These are phyloP conservation scores for Kockiozyma suomiensis DNA, from an alignment of 805 yeast species.

Conservation along the genomic window DNA sequence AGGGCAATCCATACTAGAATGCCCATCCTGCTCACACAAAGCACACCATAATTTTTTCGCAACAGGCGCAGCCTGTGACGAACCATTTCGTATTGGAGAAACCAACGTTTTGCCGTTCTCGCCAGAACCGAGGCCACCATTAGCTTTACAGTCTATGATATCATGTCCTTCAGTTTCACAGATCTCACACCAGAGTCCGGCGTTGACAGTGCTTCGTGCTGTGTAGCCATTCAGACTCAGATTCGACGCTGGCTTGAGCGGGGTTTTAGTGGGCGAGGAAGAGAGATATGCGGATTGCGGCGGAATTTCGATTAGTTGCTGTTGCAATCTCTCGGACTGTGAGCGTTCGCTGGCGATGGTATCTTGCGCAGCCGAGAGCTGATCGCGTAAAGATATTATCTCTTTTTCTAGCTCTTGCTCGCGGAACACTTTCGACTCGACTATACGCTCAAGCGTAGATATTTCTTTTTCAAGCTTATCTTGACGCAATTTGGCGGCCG, in stretches of 20 bases:
- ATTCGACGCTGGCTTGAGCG: slow-evolving; percentile 21
- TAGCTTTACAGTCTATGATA: slow-evolving; percentile 24
- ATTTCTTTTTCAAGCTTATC: slow-evolving; percentile 27
- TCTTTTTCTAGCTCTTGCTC: slow-evolving; percentile 42
- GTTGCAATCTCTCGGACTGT: slow-evolving; percentile 32
- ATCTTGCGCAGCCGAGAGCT: slow-evolving; percentile 22
- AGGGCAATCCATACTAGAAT: slow-evolving; percentile 84
- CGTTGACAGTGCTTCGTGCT: neutral
- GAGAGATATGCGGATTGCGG: neutral
- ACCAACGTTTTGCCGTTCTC: slow-evolving; percentile 36
- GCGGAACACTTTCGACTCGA: slow-evolving; percentile 37
- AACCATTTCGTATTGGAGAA: slow-evolving; percentile 39
- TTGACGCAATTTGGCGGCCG: slow-evolving; percentile 11
- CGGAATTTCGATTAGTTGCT: neutral
- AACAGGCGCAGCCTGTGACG: slow-evolving; percentile 52
- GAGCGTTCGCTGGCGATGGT: slow-evolving; percentile 2
- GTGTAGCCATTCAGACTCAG: slow-evolving; percentile 14
- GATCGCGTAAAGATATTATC: slow-evolving; percentile 28
- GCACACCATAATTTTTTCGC: slow-evolving; percentile 90
- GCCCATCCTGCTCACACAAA: slow-evolving; percentile 88
- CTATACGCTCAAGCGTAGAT: slow-evolving; percentile 38
- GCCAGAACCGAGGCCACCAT: slow-evolving; percentile 8
- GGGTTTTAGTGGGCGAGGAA: slow-evolving; percentile 3
- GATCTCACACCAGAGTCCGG: slow-evolving; percentile 17
- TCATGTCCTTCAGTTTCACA: slow-evolving; percentile 32